These are phyloP conservation scores for Cladosporium phlei DNA, from an alignment of 2,329 filamentous ascomycete genomes.

Conservation along the genomic window DNA sequence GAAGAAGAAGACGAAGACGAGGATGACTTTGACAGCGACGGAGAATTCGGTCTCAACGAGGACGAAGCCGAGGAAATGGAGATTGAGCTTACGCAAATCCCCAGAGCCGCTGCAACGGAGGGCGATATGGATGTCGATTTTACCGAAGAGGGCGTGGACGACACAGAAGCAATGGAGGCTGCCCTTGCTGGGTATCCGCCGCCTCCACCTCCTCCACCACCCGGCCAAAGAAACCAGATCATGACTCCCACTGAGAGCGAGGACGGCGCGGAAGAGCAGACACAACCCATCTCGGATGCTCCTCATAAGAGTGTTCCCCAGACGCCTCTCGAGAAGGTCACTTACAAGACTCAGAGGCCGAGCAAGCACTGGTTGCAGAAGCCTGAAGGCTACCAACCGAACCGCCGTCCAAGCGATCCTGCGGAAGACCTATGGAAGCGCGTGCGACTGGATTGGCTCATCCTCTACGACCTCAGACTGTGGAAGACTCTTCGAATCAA, in stretches of 20 bases:
- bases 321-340: constrained; percentile 58
- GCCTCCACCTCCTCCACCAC: constrained; percentile 55
- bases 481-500: constrained; percentile 95
- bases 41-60: constrained; percentile 24
- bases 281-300: constrained; percentile 24
- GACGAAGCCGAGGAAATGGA: constrained; percentile 43
- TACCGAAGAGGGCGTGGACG: constrained; percentile 52
- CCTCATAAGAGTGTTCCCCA: constrained; percentile 64
- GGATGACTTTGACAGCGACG: constrained; percentile 45
- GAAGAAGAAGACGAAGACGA: constrained; percentile 41
- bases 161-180: constrained; percentile 70
- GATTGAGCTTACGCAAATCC: constrained; percentile 31
- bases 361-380: constrained; percentile 83
- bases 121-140: constrained; percentile 49
- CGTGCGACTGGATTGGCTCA: constrained; percentile 87
- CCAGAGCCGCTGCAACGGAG: constrained; percentile 19
- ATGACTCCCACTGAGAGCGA: constrained; percentile 31
- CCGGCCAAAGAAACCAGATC: constrained; percentile 23
- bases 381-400: constrained; percentile 60
- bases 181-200: constrained; percentile 71
- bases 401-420: constrained; percentile 51
- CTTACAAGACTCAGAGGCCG: constrained; percentile 52
- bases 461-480: constrained; percentile 88
- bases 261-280: constrained; percentile 50
- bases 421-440: constrained; percentile 83